Evolutionary conservation across 2,329 filamentous ascomycete genomes (phyloP).

Genomic region (Tothia fuscella): DNA sequence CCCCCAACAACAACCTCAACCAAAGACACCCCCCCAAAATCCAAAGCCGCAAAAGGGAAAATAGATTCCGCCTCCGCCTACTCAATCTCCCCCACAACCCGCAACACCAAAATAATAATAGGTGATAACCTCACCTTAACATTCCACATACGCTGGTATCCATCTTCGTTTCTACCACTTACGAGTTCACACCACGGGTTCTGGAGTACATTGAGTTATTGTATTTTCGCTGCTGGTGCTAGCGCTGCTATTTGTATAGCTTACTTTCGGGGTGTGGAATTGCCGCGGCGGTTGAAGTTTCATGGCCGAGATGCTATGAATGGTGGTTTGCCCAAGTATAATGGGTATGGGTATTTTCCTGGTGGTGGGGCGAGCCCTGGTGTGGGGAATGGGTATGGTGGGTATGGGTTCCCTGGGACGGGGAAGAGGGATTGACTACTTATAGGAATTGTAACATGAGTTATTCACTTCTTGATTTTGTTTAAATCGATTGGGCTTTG

Average conservation of each 20-base stretch:
- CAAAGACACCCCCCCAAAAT: not conserved
- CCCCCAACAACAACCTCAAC: no score
- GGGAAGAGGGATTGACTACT: slow-evolving; percentile 33
- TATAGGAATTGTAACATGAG: no score
- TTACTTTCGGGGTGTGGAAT: slow-evolving; percentile 42
- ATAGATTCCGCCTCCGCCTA: slow-evolving; percentile 84
- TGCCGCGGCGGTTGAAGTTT: slow-evolving; percentile 39
- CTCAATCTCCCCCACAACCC: slow-evolving; percentile 53
- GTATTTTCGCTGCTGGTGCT: slow-evolving; percentile 33
- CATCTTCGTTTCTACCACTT: slow-evolving; percentile 54
- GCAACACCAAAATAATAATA: slow-evolving; percentile 61
- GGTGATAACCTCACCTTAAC: slow-evolving; percentile 70
- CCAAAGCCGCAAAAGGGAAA: slow-evolving; percentile 44
- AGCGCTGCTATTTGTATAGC: slow-evolving; percentile 40
- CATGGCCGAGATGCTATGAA: slow-evolving; percentile 44
- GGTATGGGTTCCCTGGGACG: slow-evolving; percentile 32
- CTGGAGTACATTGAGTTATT: slow-evolving; percentile 38
- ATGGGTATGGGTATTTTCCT: slow-evolving; percentile 20
- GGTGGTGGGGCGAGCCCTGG: slow-evolving; percentile 19
- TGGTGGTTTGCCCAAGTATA: slow-evolving; percentile 25
- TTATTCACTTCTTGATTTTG: no score
- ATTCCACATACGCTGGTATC: slow-evolving; percentile 81
- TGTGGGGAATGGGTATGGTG: slow-evolving; percentile 22
- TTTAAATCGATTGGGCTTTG: no score
- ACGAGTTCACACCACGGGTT: slow-evolving; percentile 38